These are phyloP conservation scores for Vanilla planifolia DNA, from an alignment of 106 monocot species.

Conservation along the genomic window DNA sequence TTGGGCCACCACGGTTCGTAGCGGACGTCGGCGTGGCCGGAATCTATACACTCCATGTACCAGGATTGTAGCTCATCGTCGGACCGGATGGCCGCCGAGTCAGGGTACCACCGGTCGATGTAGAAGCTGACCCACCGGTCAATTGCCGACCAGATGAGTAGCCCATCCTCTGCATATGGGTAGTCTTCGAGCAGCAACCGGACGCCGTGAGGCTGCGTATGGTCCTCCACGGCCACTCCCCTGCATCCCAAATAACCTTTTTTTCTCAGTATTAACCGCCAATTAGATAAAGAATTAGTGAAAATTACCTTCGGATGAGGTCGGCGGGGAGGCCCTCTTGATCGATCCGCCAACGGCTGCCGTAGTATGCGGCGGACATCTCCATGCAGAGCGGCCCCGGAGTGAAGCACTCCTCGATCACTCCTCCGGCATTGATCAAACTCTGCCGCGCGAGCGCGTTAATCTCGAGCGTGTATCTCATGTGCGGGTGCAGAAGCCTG, in stretches of 20 bases:
- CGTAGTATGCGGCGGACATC: conserved; percentile 58
- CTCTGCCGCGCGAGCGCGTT: conserved; percentile 81
- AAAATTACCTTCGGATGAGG: conserved; percentile 49
- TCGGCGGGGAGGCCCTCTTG: conserved; percentile 77
- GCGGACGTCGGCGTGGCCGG: conserved; percentile 66
- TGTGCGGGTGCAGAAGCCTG: conserved; percentile 76
- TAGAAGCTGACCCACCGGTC: conserved; percentile 44
- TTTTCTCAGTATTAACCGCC: too few species aligned
- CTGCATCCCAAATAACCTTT: conserved; percentile 18
- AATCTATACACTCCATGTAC: conserved; percentile 55
- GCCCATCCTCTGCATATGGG: conserved; percentile 82
- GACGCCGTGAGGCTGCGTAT: conserved; percentile 49
- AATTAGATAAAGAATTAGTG: neutral
- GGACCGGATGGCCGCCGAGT: conserved; percentile 22
- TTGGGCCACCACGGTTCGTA: conserved; percentile 67
- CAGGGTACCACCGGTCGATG: conserved; percentile 43
- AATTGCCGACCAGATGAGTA: conserved; percentile 78
- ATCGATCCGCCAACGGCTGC: conserved; percentile 59
- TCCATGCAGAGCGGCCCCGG: conserved; percentile 64
- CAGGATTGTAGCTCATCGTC: conserved; percentile 72
- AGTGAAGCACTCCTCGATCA: conserved; percentile 80
- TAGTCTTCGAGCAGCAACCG: conserved; percentile 68
- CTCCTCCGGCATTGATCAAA: conserved; percentile 74
- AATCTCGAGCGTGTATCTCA: conserved; percentile 89
- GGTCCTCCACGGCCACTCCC: conserved; percentile 77